Evolutionary conservation across 805 yeast species (phyloP), one percentile per base, ranked within the genome.

Genomic region (Barnettozyma californica): DNA sequence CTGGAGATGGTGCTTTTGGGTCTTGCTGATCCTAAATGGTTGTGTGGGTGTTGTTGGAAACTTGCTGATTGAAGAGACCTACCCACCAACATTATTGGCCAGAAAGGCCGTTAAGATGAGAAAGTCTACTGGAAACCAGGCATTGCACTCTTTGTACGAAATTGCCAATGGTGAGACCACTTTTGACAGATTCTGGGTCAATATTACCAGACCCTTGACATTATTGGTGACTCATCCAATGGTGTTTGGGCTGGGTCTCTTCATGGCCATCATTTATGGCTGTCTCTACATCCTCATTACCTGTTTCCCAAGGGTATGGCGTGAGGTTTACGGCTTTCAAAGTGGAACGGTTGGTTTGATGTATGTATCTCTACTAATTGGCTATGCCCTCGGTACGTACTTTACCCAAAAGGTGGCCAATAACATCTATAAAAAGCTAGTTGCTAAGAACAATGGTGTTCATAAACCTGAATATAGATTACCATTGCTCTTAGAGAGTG

Each of bases 1-100:
- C 37, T 83, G 88, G 88, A 68, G 80, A 54, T 83, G 88, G 88
- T 75, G 75, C 42, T 78, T 83, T 56, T 78, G 79, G 73, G 70
- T 77, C 16, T 64, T 79, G 44, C 67, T 75, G n/a, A 80, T 83
- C 25, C 65, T 77, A 53, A 80, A 79, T 55, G 84, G 77, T 2
- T 68, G 63, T 8, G 64, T 75, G 8, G 77, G 77, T 1, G 54
- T 71, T 1, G 16, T 61, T 10, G 81, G 83, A 1, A 52, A 70
- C 16, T 9, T 76, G 3, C 66, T 75, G 41, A 75, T 70, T 55
- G 67, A 68, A 47, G 89, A 83, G 59, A 78, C 88, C 0, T 83
- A 80, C 57, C 70, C 80, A 0, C 86, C 87, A 3, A 68, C 69
- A 10, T 55, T 83, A 34, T 67, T 83, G 29, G 66, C 63, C 19